Base-by-base conservation (phyloP, 2,329 filamentous ascomycete species). In the Grosmannia clavigera region DNA sequence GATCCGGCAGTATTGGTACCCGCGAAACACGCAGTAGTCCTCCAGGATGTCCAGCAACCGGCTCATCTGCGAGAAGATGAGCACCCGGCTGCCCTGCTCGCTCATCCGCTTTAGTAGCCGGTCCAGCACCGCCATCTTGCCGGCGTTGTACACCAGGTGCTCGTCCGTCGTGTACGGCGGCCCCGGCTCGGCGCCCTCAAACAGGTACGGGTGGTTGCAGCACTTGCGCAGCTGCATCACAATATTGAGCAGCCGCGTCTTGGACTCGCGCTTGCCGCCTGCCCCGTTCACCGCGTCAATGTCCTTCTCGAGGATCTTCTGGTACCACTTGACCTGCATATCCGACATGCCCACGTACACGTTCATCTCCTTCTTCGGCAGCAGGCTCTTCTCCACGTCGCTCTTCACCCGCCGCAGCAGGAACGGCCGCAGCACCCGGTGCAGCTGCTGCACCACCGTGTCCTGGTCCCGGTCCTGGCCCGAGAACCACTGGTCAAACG, bases 61-160 rank as follows among this genome's bases (percentile, higher is more conserved):
- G 69, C 92, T 96, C 94, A 99, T 99, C 70, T 99, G 94, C 0
- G 94, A 99, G 76, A 99, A 99, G 67, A 99, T 97, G 60, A 99
- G 82, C n/a, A 99, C 91, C 65, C 94, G 84, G 70, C 92, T 97
- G 51, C 91, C 94, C 70, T 96, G 87, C 55, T 81, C 83, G 72
- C 92, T 81, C 76, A 99, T 83, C 55, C 92, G 84, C 68, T 81
- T 85, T 56, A 99, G 78, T 12, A 99, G 82, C 74, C 90, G 95
- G 76, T 99, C 94, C 22, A 99, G 81, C 70, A 99, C 91, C 38
- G 91, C 83, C 94, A 99, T 99, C 76, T 99, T 99, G 27, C 92
- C 94, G 1, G 94, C 85, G 67, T 97, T 99, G 75, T 84, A 88
- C 51, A 99, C 78, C 58, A 99, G 79, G 74, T 99, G 95, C 74